Evolutionary conservation across 768 basidiomycete species (phyloP).

Genomic region (Panus rudis): DNA sequence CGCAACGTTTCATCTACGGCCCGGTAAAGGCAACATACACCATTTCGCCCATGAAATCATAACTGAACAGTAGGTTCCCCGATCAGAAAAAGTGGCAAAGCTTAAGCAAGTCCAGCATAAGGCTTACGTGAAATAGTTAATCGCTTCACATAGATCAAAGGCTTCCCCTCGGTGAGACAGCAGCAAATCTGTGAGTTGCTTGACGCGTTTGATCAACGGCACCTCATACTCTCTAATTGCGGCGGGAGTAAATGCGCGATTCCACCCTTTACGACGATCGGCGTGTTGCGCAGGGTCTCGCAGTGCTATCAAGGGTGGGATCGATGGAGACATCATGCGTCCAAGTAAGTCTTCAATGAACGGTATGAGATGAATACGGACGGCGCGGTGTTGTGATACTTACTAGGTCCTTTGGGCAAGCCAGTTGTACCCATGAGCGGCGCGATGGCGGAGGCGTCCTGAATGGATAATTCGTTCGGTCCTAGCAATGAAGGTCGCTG

Average conservation of each 20-base stretch:
- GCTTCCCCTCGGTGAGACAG: background rate
- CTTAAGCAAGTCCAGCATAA: background rate
- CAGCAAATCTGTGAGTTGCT: constrained; percentile 17
- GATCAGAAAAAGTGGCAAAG: background rate
- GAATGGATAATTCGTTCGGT: constrained; percentile 5
- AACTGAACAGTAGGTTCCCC: background rate
- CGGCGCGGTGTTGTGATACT: background rate
- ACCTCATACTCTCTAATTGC: constrained; percentile 22
- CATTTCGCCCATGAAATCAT: constrained; percentile 8
- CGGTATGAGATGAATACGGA: background rate
- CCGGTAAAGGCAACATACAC: background rate
- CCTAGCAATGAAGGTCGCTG: constrained; percentile 3
- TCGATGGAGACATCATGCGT: constrained; percentile 1
- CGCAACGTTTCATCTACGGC: background rate
- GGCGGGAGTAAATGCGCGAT: constrained; percentile 20
- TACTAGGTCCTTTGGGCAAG: constrained; percentile 9
- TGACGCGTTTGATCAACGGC: constrained; percentile 13
- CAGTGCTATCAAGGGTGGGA: constrained; percentile 1
- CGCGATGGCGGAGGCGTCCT: constrained; percentile 1
- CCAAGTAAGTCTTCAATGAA: constrained; percentile 6
- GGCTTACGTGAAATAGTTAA: constrained; percentile 3
- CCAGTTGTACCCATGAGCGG: constrained; percentile 2
- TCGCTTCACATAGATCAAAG: constrained; percentile 2
- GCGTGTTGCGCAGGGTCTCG: constrained; percentile 19
- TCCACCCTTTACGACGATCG: constrained; percentile 24